These are phyloP conservation scores for Corynascus novoguineensis DNA, from an alignment of 495 filamentous ascomycete species.

Conservation along the genomic window DNA sequence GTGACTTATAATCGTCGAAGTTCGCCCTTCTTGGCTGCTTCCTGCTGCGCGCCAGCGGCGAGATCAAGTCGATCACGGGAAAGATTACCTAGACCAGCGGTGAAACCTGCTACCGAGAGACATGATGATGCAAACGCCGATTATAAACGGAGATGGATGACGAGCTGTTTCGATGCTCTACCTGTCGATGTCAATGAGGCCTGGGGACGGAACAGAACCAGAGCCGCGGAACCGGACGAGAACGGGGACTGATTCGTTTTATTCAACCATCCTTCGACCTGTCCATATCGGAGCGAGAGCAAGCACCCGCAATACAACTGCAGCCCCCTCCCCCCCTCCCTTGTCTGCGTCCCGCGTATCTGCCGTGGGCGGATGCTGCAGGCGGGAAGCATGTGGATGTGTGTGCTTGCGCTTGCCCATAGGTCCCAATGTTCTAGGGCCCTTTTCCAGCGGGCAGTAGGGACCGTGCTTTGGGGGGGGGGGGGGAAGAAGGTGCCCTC, in stretches of 20 bases:
- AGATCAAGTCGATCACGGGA: conserved; percentile 1
- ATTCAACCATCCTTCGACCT: not conserved
- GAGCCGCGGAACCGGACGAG: not conserved
- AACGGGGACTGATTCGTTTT: conserved; percentile 14
- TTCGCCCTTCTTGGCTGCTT: not conserved
- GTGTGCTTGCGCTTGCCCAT: not conserved
- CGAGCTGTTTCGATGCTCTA: not conserved
- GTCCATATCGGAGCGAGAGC: not conserved
- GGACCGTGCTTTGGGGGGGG: not conserved
- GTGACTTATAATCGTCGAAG: too few relatives aligned
- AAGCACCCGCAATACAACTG: not conserved
- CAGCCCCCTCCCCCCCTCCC: not conserved
- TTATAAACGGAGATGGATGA: not conserved
- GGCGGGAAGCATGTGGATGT: not conserved
- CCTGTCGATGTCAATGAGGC: conserved; percentile 2
- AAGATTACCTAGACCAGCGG: not conserved
- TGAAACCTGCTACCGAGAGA: conserved; percentile 8
- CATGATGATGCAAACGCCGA: conserved; percentile 1
- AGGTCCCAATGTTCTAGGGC: not conserved
- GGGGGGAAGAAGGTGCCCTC: not conserved
- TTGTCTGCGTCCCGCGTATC: conserved; percentile 8
- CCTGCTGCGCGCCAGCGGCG: conserved; percentile 2
- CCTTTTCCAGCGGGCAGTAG: not conserved
- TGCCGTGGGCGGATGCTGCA: not conserved
- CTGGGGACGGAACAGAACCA: not conserved